Evolutionary conservation across 192 early-diverging fungal species (phyloP).

Genomic region (Coemansia sp.): DNA sequence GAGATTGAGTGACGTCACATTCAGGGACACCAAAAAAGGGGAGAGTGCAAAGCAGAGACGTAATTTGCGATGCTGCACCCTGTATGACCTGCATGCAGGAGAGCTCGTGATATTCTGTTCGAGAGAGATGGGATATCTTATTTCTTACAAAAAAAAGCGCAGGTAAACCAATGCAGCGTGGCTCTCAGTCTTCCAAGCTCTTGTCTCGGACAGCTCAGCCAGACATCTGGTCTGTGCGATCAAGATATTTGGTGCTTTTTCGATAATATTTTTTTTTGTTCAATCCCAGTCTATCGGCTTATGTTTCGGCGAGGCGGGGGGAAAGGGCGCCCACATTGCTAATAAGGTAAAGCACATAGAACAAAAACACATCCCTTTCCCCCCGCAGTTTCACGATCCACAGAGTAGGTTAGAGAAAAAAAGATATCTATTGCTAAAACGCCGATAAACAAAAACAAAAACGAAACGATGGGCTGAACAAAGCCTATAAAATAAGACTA

Average conservation of each 20-base stretch:
- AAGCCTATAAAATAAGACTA: background rate
- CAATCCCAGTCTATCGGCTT: background rate
- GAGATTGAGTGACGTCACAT: background rate
- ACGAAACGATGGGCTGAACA: background rate
- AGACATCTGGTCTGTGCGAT: background rate
- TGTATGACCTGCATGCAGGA: slow-evolving; percentile 1
- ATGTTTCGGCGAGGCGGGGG: background rate
- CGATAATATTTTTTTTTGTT: background rate
- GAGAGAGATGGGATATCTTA: background rate
- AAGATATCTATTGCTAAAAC: background rate
- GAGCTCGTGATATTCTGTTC: background rate
- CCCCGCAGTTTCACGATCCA: slow-evolving; percentile 2
- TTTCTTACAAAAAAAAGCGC: background rate
- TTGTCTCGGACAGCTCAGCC: background rate
- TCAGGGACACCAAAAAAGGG: background rate
- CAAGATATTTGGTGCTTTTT: background rate
- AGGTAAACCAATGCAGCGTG: background rate
- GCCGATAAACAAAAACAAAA: too few species aligned
- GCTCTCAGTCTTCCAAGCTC: background rate
- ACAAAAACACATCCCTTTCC: background rate
- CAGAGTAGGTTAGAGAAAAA: background rate
- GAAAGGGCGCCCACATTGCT: background rate
- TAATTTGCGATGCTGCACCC: slow-evolving; percentile 3
- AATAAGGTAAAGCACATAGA: background rate
- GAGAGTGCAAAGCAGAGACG: background rate